A percentile compares a stretch with the other conserved stretches of the same genome.
Conservation (phyloP, 768 basidiomycete species). For the Mycena floridula region DNA sequence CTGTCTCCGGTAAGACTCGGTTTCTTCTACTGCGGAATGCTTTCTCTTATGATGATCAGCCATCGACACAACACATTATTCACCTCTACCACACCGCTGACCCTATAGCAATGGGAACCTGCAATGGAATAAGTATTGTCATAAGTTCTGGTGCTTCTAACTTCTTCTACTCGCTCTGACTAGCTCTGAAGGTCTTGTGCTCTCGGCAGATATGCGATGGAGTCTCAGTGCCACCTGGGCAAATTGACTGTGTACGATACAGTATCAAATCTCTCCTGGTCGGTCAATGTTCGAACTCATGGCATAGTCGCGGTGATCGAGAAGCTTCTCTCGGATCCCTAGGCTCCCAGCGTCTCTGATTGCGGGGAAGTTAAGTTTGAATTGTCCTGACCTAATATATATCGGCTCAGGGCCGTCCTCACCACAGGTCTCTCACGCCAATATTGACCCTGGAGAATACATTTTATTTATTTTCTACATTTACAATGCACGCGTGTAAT, state of each 20-base stretch:
- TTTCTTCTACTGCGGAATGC: too few species aligned
- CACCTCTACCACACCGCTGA: slow-evolving; percentile 95
- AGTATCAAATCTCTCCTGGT: slow-evolving; percentile 79
- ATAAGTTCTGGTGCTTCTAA: slow-evolving; percentile 77
- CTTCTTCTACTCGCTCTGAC: slow-evolving; percentile 11
- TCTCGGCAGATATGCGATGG: neutral
- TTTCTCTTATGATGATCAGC: too few species aligned
- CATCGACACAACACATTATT: slow-evolving; percentile 72
- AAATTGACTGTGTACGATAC: slow-evolving; percentile 88
- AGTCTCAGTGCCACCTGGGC: slow-evolving; percentile 75
- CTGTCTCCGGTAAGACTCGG: slow-evolving; percentile 65
- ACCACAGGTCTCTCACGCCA: too few species aligned
- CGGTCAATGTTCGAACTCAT: slow-evolving; percentile 77
- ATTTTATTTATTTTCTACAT: too few species aligned
- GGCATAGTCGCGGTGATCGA: slow-evolving; percentile 78
- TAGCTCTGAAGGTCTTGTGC: neutral
- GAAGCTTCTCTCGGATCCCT: slow-evolving; percentile 60
- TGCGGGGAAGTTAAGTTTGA: slow-evolving; percentile 69
- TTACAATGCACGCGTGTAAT: too few species aligned
- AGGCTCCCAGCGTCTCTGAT: slow-evolving; percentile 53
- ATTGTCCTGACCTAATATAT: too few species aligned
- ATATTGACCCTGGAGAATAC: too few species aligned
- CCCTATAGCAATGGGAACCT: slow-evolving; percentile 88
- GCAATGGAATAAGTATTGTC: slow-evolving; percentile 74
- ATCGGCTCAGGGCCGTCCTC: too few species aligned